Evolutionary conservation across 805 yeast genomes (phyloP).

Genomic region (Ogataea degrootiae): DNA sequence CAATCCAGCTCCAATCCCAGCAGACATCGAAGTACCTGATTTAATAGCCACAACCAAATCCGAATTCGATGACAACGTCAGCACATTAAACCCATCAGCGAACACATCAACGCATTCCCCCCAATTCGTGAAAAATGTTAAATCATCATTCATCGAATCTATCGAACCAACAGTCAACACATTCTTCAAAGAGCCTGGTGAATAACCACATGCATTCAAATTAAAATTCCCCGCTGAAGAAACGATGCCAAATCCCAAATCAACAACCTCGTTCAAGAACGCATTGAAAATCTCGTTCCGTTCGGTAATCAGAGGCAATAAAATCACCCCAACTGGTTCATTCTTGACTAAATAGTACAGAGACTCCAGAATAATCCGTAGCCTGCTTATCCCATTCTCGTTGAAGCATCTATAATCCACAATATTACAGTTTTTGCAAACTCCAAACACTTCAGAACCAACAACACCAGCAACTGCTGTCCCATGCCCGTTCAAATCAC

Average conservation of each 20-base stretch:
- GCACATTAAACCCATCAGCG: constrained; percentile 44
- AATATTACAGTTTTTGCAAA: constrained; percentile 41
- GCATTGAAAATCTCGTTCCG: constrained; percentile 38
- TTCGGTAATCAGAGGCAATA: constrained; percentile 35
- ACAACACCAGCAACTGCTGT: constrained; percentile 53
- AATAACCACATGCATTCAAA: constrained; percentile 38
- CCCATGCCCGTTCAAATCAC: constrained; percentile 47
- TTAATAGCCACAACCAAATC: constrained; percentile 27
- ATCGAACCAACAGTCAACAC: constrained; percentile 40
- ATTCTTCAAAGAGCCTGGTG: constrained; percentile 42
- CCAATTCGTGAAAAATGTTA: constrained; percentile 39
- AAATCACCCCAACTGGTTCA: constrained; percentile 32
- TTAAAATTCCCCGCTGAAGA: constrained; percentile 49
- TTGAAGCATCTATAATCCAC: constrained; percentile 42
- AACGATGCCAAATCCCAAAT: constrained; percentile 41
- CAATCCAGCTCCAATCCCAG: constrained; percentile 42
- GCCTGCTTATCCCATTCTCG: constrained; percentile 31
- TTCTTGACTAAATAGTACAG: constrained; percentile 21
- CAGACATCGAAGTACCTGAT: constrained; percentile 49
- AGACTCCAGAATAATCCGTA: constrained; percentile 32
- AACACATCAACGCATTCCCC: constrained; percentile 51
- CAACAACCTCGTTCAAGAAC: constrained; percentile 36
- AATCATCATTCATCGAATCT: constrained; percentile 29
- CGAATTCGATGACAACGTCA: constrained; percentile 34
- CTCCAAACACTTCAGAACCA: constrained; percentile 49